Evolutionary conservation across 2,329 filamentous ascomycete genomes (phyloP).

Genomic region (Sporothrix protearum): DNA sequence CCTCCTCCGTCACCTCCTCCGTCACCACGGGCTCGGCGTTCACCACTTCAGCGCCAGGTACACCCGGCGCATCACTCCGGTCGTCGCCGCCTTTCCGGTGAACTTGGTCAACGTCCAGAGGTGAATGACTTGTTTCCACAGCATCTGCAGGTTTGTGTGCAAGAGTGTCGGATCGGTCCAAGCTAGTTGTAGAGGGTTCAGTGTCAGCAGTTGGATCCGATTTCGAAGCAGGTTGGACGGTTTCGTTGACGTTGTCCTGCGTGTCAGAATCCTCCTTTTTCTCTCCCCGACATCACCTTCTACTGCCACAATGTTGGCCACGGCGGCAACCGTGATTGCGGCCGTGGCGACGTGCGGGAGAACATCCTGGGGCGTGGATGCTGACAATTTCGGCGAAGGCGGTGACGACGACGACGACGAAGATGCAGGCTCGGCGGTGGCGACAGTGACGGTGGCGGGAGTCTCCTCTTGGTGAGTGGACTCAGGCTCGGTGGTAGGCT

Average conservation of each 20-base stretch:
- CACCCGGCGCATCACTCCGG: slow-evolving; percentile 1
- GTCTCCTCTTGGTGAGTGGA: background rate
- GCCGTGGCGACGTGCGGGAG: slow-evolving; percentile 16
- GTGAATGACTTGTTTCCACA: slow-evolving; percentile 17
- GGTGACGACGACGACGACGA: background rate
- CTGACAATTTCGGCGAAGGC: background rate
- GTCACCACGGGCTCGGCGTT: background rate
- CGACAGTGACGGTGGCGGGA: background rate
- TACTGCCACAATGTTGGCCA: slow-evolving; percentile 20
- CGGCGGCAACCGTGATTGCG: slow-evolving; percentile 16
- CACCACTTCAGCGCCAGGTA: background rate
- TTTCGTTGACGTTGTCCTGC: background rate
- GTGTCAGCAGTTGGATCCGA: slow-evolving; percentile 18
- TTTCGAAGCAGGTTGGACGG: background rate
- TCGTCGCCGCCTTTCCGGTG: background rate
- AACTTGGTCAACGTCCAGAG: slow-evolving; percentile 19
- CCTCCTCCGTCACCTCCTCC: background rate
- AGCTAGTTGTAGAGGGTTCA: slow-evolving; percentile 22
- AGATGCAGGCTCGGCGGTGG: background rate
- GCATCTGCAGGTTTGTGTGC: slow-evolving; percentile 22
- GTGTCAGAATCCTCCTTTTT: background rate
- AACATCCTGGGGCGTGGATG: background rate
- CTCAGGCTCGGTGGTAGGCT: background rate
- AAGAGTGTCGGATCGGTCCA: slow-evolving; percentile 19
- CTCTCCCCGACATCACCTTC: slow-evolving; percentile 22